Percentiles rank a stretch among this genome's conserved stretches.
phyloP scores from a whole-genome alignment of 495 filamentous ascomycete species.

The Daldinia concentrica region DNA sequence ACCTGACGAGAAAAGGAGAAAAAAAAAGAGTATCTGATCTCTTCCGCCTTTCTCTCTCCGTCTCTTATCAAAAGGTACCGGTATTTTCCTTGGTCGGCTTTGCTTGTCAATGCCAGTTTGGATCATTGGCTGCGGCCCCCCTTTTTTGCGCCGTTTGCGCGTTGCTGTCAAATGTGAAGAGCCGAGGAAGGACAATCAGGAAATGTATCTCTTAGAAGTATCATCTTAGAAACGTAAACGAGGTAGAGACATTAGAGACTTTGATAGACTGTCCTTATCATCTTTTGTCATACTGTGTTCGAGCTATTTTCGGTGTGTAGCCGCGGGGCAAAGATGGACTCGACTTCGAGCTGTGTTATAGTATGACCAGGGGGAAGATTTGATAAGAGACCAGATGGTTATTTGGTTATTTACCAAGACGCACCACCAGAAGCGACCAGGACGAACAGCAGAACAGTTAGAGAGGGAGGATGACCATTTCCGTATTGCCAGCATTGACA shows the following conservation, averaged over 20 bases:
- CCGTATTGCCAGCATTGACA: constrained; percentile 11
- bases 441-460: background rate
- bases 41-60: background rate
- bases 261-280: constrained; percentile 1
- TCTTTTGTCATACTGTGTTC: constrained; percentile 38
- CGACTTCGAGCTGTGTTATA: constrained; percentile 37
- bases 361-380: constrained; percentile 14
- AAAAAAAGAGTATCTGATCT: background rate
- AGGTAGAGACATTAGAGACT: constrained; percentile 4
- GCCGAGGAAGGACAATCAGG: constrained; percentile 33
- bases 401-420: constrained; percentile 1
- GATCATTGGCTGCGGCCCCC: constrained; percentile 22
- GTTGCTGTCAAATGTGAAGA: constrained; percentile 38
- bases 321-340: constrained; percentile 36
- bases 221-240: background rate
- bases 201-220: background rate
- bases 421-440: background rate
- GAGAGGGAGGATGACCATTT: constrained; percentile 13
- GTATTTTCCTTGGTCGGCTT: constrained; percentile 23
- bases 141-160: constrained; percentile 40
- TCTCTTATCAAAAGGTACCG: constrained; percentile 6
- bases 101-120: constrained; percentile 39
- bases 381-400: background rate
- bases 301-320: constrained; percentile 39
- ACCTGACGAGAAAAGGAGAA: constrained; percentile 30